Evolutionary conservation across 805 yeast species (phyloP).

Genomic region (Saccharomycopsis malanga): DNA sequence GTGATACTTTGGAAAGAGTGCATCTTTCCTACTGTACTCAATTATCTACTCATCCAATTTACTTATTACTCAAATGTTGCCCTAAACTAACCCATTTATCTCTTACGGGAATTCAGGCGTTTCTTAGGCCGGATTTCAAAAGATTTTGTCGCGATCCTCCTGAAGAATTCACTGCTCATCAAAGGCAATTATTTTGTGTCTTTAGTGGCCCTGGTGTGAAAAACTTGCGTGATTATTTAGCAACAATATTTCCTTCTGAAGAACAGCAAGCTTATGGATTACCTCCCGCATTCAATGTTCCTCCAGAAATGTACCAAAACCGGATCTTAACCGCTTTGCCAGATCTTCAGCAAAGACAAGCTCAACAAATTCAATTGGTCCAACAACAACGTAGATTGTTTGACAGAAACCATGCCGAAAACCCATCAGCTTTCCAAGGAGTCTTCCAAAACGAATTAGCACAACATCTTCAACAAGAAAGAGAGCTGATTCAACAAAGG

Average conservation of each 20-base stretch:
- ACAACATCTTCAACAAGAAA: neutral
- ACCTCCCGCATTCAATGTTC: neutral
- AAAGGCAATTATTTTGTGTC: conserved; percentile 81
- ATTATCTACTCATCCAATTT: conserved; percentile 71
- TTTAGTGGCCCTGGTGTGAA: conserved; percentile 87
- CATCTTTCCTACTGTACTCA: conserved; percentile 88
- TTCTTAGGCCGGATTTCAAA: conserved; percentile 77
- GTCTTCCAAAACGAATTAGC: neutral
- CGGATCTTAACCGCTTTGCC: neutral
- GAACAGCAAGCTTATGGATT: neutral
- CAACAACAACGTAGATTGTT: neutral
- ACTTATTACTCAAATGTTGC: conserved; percentile 65
- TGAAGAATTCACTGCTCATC: conserved; percentile 81
- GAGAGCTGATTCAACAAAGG: neutral
- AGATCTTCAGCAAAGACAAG: neutral
- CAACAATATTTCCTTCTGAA: conserved; percentile 2
- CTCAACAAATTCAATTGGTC: neutral
- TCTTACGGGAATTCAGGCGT: conserved; percentile 86
- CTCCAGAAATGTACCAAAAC: too few relatives aligned
- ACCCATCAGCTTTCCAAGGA: too few relatives aligned
- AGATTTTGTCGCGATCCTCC: conserved; percentile 90
- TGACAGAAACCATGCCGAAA: too few relatives aligned
- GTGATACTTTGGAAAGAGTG: conserved; percentile 83
- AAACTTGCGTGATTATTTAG: conserved; percentile 61
- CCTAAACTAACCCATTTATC: conserved; percentile 86